Evolutionary conservation across 2,329 filamentous ascomycete species (phyloP).

Genomic region (Aspergillus quadricinctus): DNA sequence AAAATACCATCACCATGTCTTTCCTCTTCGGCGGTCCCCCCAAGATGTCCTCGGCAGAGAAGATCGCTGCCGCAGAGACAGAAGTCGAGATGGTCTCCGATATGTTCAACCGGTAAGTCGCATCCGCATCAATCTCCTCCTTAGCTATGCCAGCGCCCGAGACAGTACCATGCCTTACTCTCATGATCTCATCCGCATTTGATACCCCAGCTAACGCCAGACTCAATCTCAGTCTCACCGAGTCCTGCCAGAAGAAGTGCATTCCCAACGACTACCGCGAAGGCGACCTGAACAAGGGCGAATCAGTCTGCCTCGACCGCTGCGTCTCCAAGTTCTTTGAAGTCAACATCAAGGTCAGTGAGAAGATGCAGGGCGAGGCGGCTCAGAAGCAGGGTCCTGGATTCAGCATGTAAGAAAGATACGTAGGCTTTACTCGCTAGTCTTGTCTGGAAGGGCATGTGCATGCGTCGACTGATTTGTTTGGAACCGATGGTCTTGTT

Average conservation of each 20-base stretch:
- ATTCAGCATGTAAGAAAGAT: conserved; percentile 43
- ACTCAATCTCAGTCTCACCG: conserved; percentile 60
- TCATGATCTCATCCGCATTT: neutral
- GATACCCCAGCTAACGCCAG: neutral
- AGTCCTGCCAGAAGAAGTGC: conserved; percentile 91
- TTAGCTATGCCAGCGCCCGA: neutral
- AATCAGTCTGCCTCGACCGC: conserved; percentile 95
- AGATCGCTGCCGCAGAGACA: conserved; percentile 92
- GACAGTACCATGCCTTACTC: neutral
- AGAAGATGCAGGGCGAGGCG: conserved; percentile 90
- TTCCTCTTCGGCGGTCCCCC: conserved; percentile 69
- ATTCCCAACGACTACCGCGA: conserved; percentile 90
- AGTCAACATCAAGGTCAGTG: conserved; percentile 94
- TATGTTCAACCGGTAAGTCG: conserved; percentile 88
- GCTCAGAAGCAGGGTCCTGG: conserved; percentile 59
- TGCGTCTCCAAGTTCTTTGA: conserved; percentile 99
- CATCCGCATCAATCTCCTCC: neutral
- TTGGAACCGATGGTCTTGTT: neutral
- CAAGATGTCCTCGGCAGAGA: conserved; percentile 91
- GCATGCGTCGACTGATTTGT: neutral
- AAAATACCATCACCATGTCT: conserved; percentile 53
- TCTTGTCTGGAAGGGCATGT: neutral
- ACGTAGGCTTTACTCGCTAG: neutral
- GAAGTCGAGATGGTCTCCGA: conserved; percentile 97
- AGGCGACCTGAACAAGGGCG: conserved; percentile 96